phyloP scores from a whole-genome alignment of 306 rosid species.

The Hylodesmum podocarpum region DNA sequence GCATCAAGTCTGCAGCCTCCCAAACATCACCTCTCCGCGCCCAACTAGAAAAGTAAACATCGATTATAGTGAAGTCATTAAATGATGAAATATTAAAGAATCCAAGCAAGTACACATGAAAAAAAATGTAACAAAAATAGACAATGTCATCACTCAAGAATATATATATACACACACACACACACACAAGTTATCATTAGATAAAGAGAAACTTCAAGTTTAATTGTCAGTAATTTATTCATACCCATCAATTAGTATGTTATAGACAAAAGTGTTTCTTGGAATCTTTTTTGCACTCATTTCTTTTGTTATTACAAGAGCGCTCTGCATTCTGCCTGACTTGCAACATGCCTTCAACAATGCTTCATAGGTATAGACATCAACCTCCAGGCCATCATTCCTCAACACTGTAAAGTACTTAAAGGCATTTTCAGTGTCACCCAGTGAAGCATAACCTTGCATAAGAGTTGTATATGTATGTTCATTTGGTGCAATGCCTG shows the following conservation, averaged over 20 bases:
- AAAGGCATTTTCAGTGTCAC: constrained; percentile 92
- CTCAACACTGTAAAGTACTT: constrained; percentile 72
- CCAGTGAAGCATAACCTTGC: constrained; percentile 95
- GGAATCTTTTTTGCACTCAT: constrained; percentile 82
- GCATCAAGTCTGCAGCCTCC: constrained; percentile 99
- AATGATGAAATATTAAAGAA: background rate
- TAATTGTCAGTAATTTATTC: constrained; percentile 18
- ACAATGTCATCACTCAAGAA: background rate
- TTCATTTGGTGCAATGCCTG: constrained; percentile 76
- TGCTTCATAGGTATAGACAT: constrained; percentile 86
- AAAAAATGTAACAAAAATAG: background rate
- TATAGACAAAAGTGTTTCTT: constrained; percentile 86
- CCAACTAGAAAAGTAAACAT: constrained; percentile 60
- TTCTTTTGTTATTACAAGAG: constrained; percentile 89
- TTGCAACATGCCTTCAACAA: constrained; percentile 97
- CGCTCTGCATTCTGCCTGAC: constrained; percentile 98
- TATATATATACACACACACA: background rate
- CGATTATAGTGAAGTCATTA: constrained; percentile 9
- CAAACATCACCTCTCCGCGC: constrained; percentile 98
- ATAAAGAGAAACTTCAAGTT: background rate
- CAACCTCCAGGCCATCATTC: constrained; percentile 80
- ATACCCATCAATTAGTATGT: constrained; percentile 96
- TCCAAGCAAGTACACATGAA: background rate
- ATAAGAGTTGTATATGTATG: constrained; percentile 90
- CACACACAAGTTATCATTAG: no score